Evolutionary conservation across 2,329 filamentous ascomycete genomes (phyloP).

Genomic region (Diaporthe velutina): DNA sequence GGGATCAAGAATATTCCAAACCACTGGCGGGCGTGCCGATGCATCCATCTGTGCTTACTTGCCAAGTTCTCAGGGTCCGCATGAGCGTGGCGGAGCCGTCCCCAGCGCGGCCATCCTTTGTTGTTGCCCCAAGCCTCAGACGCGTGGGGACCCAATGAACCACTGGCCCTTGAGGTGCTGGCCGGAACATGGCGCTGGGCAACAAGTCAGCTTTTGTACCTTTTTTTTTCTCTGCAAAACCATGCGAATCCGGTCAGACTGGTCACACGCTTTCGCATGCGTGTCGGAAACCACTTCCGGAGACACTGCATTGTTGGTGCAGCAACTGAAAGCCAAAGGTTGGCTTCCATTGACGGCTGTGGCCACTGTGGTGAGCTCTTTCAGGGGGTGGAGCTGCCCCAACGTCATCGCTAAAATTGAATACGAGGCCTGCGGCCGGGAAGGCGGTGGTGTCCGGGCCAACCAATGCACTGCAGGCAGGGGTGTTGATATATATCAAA

Average conservation of each 20-base stretch:
- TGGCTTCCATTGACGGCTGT: not conserved
- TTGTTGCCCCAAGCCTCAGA: slow-evolving; percentile 1
- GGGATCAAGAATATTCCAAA: not conserved
- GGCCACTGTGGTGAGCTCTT: not conserved
- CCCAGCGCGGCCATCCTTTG: not conserved
- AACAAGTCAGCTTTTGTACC: not conserved
- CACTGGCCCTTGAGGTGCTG: not conserved
- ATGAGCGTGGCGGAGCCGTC: slow-evolving; percentile 13
- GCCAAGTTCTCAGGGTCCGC: slow-evolving; percentile 7
- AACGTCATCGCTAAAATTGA: slow-evolving; percentile 24
- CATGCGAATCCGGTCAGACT: not conserved
- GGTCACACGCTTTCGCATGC: not conserved
- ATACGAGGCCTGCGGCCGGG: slow-evolving; percentile 28
- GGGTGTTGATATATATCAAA: slow-evolving; percentile 36
- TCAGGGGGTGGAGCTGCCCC: slow-evolving; percentile 1
- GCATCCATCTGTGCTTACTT: not conserved
- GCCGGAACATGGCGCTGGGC: not conserved
- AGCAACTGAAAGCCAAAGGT: slow-evolving; percentile 1
- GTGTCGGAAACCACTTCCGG: not conserved
- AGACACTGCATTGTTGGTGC: slow-evolving; percentile 18
- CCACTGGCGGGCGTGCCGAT: not conserved
- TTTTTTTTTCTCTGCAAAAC: not conserved
- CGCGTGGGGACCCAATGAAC: slow-evolving; percentile 10
- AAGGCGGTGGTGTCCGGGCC: slow-evolving; percentile 25
- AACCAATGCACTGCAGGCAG: slow-evolving; percentile 12